Percentiles rank a stretch among this genome's conserved stretches.
These are phyloP conservation scores for Teunomyces lycoperdinae DNA, from an alignment of 805 yeast genomes.

Conservation along the genomic window DNA sequence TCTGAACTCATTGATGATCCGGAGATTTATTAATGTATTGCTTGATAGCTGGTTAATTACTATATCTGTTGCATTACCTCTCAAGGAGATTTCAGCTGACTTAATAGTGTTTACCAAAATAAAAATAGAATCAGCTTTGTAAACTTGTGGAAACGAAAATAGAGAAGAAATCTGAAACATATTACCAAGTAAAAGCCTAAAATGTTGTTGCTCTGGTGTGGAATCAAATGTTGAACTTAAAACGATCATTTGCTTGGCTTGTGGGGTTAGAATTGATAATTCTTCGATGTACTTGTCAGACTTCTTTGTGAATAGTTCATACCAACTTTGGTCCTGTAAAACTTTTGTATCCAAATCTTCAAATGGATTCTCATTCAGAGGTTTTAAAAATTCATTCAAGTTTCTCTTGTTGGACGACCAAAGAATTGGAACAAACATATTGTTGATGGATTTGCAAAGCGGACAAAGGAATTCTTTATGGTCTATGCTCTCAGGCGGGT, in stretches of 20 bases:
- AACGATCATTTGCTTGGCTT: conserved; percentile 29
- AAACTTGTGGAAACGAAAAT: conserved; percentile 36
- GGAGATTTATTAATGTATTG: conserved; percentile 56
- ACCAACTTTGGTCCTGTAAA: conserved; percentile 23
- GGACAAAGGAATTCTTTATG: conserved; percentile 84
- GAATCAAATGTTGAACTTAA: conserved; percentile 10
- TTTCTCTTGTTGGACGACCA: conserved; percentile 50
- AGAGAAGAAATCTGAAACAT: conserved; percentile 35
- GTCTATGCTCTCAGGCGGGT: conserved; percentile 70
- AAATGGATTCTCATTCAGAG: conserved; percentile 11
- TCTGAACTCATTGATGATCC: conserved; percentile 45
- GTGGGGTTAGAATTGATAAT: conserved; percentile 21
- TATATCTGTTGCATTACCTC: conserved; percentile 48
- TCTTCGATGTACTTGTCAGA: conserved; percentile 22
- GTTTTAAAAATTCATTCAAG: conserved; percentile 19
- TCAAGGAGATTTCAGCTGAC: conserved; percentile 60
- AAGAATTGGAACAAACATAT: conserved; percentile 75
- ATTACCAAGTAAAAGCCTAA: conserved; percentile 26
- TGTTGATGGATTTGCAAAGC: conserved; percentile 81
- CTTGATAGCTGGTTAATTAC: conserved; percentile 58
- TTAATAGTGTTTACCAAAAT: conserved; percentile 56
- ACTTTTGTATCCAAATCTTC: conserved; percentile 12
- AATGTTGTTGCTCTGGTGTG: conserved; percentile 22
- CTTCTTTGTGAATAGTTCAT: conserved; percentile 16
- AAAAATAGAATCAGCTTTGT: conserved; percentile 32